phyloP scores from a whole-genome alignment of 768 basidiomycete genomes.

The Lentinula guzmanii region DNA sequence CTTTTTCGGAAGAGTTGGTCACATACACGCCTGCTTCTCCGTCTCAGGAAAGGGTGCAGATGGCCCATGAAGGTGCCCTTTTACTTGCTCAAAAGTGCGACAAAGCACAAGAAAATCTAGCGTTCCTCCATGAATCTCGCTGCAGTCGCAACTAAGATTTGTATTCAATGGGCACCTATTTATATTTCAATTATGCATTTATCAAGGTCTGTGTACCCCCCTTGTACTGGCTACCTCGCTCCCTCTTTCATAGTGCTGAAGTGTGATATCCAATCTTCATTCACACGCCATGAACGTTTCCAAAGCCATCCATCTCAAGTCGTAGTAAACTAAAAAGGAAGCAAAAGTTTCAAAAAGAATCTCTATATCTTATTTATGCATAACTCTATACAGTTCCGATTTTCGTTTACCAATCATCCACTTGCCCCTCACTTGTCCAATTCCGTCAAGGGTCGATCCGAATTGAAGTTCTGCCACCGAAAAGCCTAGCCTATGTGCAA shows the following conservation, averaged over 20 bases:
- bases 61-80: conserved; percentile 40
- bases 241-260: neutral
- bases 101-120: conserved; percentile 40
- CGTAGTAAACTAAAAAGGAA: too few relatives aligned
- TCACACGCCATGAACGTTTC: too few relatives aligned
- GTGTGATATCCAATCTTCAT: neutral
- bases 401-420: too few relatives aligned
- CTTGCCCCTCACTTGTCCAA: neutral
- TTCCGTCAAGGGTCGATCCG: too few relatives aligned
- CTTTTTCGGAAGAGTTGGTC: conserved; percentile 37
- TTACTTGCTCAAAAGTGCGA: conserved; percentile 45
- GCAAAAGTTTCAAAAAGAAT: too few relatives aligned
- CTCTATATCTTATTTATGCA: too few relatives aligned
- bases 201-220: too few relatives aligned
- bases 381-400: too few relatives aligned
- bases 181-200: neutral
- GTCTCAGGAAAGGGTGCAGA: conserved; percentile 37
- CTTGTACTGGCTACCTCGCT: neutral
- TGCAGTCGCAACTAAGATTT: neutral
- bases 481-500: neutral
- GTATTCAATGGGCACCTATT: neutral
- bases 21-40: conserved; percentile 42
- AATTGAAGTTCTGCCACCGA: neutral
- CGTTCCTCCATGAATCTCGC: conserved; percentile 21
- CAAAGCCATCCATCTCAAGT: too few relatives aligned